These are phyloP conservation scores for Leptomonas seymouri DNA, from an alignment of 208 protist genomes.

Conservation along the genomic window DNA sequence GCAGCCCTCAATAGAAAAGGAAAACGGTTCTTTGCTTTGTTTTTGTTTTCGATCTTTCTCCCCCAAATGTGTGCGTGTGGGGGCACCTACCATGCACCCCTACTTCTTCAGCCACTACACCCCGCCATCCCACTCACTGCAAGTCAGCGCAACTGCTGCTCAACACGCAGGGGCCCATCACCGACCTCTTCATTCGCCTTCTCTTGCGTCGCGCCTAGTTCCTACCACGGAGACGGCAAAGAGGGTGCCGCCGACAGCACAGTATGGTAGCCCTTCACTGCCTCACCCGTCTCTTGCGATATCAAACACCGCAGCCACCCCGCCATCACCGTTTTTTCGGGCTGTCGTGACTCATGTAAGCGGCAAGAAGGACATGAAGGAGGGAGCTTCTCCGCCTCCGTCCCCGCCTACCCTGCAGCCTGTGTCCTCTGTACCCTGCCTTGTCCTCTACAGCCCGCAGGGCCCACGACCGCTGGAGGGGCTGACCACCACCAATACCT, in stretches of 20 bases:
- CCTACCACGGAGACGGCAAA: neutral
- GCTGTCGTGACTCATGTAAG: too few species aligned
- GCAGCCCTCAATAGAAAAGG: too few species aligned
- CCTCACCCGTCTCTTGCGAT: too few species aligned
- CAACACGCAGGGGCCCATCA: too few species aligned
- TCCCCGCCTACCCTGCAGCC: neutral
- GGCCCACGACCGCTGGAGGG: slow-evolving; percentile 66
- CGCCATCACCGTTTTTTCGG: too few species aligned
- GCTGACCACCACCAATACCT: slow-evolving; percentile 39
- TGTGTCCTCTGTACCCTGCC: slow-evolving; percentile 16
- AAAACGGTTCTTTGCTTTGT: neutral
- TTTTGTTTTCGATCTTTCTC: slow-evolving; percentile 7
- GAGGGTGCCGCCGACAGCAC: too few species aligned
- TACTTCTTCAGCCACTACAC: slow-evolving; percentile 32
- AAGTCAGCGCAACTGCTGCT: neutral
- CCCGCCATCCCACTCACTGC: neutral
- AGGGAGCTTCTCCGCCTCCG: too few species aligned
- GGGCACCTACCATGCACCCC: slow-evolving; percentile 20
- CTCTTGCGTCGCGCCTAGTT: neutral
- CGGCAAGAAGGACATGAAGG: too few species aligned
- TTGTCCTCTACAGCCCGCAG: slow-evolving; percentile 81
- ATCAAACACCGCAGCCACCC: too few species aligned
- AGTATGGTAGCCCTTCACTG: too few species aligned
- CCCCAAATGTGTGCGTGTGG: neutral
- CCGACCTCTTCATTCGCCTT: neutral